phyloP scores from a whole-genome alignment of 352 stramenopile genomes.

The Phytophthora idaei region DNA sequence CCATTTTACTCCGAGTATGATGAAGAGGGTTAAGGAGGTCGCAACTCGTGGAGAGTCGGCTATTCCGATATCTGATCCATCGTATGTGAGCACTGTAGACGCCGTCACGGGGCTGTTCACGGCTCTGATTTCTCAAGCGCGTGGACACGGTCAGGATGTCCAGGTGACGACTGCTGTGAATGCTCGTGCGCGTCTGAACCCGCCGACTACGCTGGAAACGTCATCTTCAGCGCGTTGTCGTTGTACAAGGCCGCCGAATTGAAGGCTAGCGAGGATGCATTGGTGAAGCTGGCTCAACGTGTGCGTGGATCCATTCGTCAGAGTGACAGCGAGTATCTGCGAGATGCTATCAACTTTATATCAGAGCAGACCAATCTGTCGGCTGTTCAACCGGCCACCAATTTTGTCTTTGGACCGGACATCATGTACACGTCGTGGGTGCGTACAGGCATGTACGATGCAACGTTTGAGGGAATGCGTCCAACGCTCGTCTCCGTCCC shows the following conservation, averaged over 20 bases:
- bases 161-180: conserved; percentile 61
- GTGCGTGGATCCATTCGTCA: conserved; percentile 36
- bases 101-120: conserved; percentile 57
- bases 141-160: conserved; percentile 46
- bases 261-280: conserved; percentile 1
- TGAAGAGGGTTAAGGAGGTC: conserved; percentile 46
- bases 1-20: conserved; percentile 42
- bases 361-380: conserved; percentile 31
- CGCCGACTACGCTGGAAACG: conserved; percentile 57
- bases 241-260: conserved; percentile 39
- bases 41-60: conserved; percentile 8
- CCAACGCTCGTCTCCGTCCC: conserved; percentile 42
- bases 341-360: conserved; percentile 64
- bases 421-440: conserved; percentile 64
- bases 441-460: conserved; percentile 64
- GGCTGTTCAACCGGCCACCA: conserved; percentile 34
- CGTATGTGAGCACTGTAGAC: conserved; percentile 63
- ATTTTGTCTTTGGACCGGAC: conserved; percentile 58
- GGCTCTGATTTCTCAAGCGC: conserved; percentile 52
- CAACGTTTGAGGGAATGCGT: conserved; percentile 45
- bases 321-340: conserved; percentile 43
- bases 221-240: conserved; percentile 59
- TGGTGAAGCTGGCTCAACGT: conserved; percentile 34
- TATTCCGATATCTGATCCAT: background rate
- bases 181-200: conserved; percentile 45